Evolutionary conservation across 2,329 filamentous ascomycete genomes (phyloP), one percentile per base, ranked within the genome.

Genomic region (Xylaria sp.): DNA sequence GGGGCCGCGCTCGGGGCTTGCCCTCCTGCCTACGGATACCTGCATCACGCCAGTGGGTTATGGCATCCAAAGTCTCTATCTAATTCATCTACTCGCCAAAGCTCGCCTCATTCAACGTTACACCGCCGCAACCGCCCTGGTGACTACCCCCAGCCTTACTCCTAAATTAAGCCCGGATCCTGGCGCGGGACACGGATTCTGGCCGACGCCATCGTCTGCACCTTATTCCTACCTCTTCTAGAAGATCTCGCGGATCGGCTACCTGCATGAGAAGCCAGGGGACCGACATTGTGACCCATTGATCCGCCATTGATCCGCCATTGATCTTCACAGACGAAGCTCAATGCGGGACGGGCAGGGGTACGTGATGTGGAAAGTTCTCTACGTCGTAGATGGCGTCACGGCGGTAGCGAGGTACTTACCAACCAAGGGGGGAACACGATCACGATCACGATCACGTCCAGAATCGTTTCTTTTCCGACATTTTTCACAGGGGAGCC

Each of bases 51-150:
- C 63, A 57, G 64, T 68, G 67, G 65, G 29, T 60, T 64, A 67
- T 67, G 62, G 51, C 54, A 61, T 44, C 48, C 25, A 37, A 25
- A 19, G 23, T 52, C 57, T 61, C 57, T 63, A 66, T 61, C 62
- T 67, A 68, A 70, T 73, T 60, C 63, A 66, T 62, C 64, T 67
- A 68, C 70, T 73, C 71, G 72, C 72, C 70, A 73, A 72, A 72
- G 60, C 60, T 65, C 63, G 66, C 64, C 72, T 71, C 70, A 74
- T 73, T 71, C 67, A 67, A 54, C 43, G 60, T 60, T 64, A 54
- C 66, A 65, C 63, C 51, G 54, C 63, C 56, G 62, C 58, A 44
- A 40, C 64, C 66, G 60, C 62, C 67, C 65, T 67, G 63, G 67
- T 58, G 29, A 61, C 46, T 61, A 48, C 58, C 64, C 49, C 58